phyloP scores from a whole-genome alignment of 2,329 filamentous ascomycete species.

The Thelonectria olida region DNA sequence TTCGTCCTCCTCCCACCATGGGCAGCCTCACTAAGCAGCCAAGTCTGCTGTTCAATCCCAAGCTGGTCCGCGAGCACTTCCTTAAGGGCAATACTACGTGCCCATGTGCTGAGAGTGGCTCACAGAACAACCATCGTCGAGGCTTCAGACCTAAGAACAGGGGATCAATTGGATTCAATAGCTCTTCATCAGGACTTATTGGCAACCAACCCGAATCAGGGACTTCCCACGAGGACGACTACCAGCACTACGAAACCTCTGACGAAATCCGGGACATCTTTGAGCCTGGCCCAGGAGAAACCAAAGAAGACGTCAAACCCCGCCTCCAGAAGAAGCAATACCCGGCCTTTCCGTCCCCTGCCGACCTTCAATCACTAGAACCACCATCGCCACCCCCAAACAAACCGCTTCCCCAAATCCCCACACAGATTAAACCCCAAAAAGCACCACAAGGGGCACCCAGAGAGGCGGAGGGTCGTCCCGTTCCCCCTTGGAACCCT shows the following conservation, averaged over 20 bases:
- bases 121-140: too few relatives aligned
- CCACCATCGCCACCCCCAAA: neutral
- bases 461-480: constrained; percentile 3
- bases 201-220: constrained; percentile 63
- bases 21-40: constrained; percentile 37
- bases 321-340: constrained; percentile 37
- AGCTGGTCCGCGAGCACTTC: constrained; percentile 51
- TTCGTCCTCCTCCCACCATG: constrained; percentile 42
- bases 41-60: constrained; percentile 49
- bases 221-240: constrained; percentile 60
- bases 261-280: constrained; percentile 62
- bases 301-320: neutral
- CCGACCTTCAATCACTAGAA: neutral
- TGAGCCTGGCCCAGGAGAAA: constrained; percentile 24
- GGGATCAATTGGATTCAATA: constrained; percentile 56
- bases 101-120: constrained; percentile 42
- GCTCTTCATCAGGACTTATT: constrained; percentile 59
- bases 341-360: constrained; percentile 41
- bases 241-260: constrained; percentile 57
- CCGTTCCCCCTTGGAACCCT: constrained; percentile 40
- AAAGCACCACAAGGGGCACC: neutral
- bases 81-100: constrained; percentile 53
- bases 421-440: neutral
- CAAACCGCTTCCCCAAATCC: neutral
- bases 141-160: constrained; percentile 32